Conservation (phyloP, 176 grass and related monocot genomes). For the Elymus sibiricus region DNA sequence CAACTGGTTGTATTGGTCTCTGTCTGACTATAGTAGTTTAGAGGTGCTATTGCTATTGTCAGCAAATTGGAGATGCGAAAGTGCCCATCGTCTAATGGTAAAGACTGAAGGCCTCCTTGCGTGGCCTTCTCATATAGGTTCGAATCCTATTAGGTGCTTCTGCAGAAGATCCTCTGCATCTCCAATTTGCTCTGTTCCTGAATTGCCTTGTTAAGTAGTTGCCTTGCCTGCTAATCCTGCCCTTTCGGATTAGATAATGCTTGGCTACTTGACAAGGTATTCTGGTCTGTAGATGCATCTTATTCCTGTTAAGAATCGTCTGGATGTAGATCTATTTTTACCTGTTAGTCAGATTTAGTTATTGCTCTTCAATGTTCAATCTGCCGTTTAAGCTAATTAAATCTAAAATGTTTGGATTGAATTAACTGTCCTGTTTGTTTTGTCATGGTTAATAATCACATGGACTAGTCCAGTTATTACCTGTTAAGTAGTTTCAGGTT, state of each 20-base stretch:
- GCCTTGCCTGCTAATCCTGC: neutral
- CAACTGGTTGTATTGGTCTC: neutral
- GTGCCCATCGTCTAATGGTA: slow-evolving; percentile 48
- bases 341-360: neutral
- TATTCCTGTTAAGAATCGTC: neutral
- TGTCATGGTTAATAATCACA: too few relatives aligned
- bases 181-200: neutral
- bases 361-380: too few relatives aligned
- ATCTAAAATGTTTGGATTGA: too few relatives aligned
- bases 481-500: too few relatives aligned
- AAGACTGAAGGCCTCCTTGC: slow-evolving; percentile 24
- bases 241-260: neutral
- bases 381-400: too few relatives aligned
- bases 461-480: too few relatives aligned
- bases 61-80: slow-evolving; percentile 21
- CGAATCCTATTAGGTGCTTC: slow-evolving; percentile 57
- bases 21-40: neutral
- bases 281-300: neutral
- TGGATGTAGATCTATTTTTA: neutral
- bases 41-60: neutral
- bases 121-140: slow-evolving; percentile 47
- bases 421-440: too few relatives aligned
- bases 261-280: neutral
- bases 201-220: neutral
- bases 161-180: neutral